phyloP scores from a whole-genome alignment of 345 rosid genomes.

The Eucalyptus marginata region DNA sequence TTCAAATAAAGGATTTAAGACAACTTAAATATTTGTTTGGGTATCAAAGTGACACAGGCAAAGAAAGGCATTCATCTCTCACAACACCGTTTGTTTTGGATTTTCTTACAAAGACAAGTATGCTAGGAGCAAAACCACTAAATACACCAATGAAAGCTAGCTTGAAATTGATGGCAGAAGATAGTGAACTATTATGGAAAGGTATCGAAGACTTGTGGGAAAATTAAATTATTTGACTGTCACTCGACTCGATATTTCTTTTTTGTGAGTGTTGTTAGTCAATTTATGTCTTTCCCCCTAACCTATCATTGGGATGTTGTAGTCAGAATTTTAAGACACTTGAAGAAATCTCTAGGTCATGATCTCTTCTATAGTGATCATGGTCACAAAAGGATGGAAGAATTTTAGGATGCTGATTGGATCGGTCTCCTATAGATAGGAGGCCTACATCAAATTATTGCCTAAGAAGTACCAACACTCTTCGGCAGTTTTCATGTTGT shows the following conservation, averaged over 20 bases:
- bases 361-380: too few relatives aligned
- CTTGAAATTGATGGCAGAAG: not conserved
- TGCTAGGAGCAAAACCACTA: not conserved
- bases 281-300: not conserved
- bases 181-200: not conserved
- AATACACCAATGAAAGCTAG: not conserved
- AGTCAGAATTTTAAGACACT: too few relatives aligned
- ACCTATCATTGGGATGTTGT: too few relatives aligned
- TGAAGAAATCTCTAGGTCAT: too few relatives aligned
- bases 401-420: too few relatives aligned
- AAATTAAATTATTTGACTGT: not conserved
- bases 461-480: too few relatives aligned
- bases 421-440: too few relatives aligned
- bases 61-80: not conserved
- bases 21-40: not conserved
- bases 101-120: not conserved
- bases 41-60: not conserved
- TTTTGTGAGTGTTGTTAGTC: not conserved
- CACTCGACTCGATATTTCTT: not conserved
- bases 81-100: fast-evolving
- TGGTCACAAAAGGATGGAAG: too few relatives aligned
- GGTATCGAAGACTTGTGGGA: not conserved
- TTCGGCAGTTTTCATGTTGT: fast-evolving
- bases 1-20: not conserved
- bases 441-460: too few relatives aligned